Evolutionary conservation across 1,284 basidiomycete genomes (phyloP).

Genomic region (Nidula niveotomentosa): DNA sequence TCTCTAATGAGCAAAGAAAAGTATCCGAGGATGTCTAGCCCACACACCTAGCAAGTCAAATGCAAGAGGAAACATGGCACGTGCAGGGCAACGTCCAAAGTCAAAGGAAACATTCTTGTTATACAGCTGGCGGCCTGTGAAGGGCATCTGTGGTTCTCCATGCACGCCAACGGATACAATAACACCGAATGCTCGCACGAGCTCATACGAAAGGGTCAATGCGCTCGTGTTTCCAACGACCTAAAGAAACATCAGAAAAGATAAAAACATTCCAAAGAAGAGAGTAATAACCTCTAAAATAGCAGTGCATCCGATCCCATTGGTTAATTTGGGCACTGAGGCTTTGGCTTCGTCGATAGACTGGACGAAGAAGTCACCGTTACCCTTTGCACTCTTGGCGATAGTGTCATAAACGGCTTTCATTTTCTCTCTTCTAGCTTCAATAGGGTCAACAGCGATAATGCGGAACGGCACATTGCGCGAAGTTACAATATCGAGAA

Average conservation of each 20-base stretch:
- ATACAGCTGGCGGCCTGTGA: slow-evolving; percentile 68
- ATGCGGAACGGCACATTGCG: slow-evolving; percentile 49
- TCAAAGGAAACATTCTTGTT: slow-evolving; percentile 81
- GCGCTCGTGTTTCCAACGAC: slow-evolving; percentile 80
- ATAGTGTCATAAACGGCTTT: slow-evolving; percentile 52
- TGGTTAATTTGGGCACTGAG: slow-evolving; percentile 50
- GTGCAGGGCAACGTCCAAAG: slow-evolving; percentile 87
- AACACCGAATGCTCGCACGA: slow-evolving; percentile 81
- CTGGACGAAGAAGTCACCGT: slow-evolving; percentile 47
- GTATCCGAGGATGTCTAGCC: background rate
- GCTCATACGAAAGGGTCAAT: slow-evolving; percentile 69
- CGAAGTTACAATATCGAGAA: slow-evolving; percentile 59
- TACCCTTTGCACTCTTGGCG: slow-evolving; percentile 39
- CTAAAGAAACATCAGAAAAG: slow-evolving; percentile 34
- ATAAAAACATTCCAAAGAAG: background rate
- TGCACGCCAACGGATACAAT: slow-evolving; percentile 82
- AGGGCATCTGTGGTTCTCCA: slow-evolving; percentile 52
- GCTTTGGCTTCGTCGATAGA: slow-evolving; percentile 51
- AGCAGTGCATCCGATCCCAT: slow-evolving; percentile 57
- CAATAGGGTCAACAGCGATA: slow-evolving; percentile 62
- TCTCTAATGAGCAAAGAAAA: background rate
- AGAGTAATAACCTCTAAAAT: slow-evolving; percentile 57
- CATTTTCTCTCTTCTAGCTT: slow-evolving; percentile 56
- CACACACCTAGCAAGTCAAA: slow-evolving; percentile 60
- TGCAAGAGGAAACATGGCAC: slow-evolving; percentile 75